Base-by-base conservation (phyloP, 2,329 filamentous ascomycete species). In the Exutisphaerella laricina region DNA sequence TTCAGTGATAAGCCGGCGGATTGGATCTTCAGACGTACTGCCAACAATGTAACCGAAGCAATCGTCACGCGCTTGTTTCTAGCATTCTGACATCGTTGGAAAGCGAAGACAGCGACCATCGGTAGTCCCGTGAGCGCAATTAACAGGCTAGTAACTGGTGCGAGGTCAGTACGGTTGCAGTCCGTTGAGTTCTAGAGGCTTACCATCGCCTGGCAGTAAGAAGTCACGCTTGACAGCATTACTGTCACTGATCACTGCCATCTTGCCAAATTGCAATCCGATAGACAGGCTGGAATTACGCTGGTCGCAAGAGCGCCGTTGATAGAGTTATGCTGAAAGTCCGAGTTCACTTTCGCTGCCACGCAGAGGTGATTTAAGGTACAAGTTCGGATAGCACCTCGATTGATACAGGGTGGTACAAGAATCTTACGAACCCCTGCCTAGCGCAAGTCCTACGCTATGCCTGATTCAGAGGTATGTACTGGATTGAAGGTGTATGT, bases 1-100 rank as follows among this genome's bases (percentile, higher is more conserved):
- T n/a, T n/a, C n/a, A n/a, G n/a, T n/a, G n/a, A n/a, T n/a, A n/a
- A n/a, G n/a, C n/a, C n/a, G n/a, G n/a, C n/a, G n/a, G n/a, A n/a
- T n/a, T n/a, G n/a, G n/a, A n/a, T n/a, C n/a, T n/a, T n/a, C n/a
- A n/a, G n/a, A n/a, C n/a, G n/a, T n/a, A 53, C 50, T 29, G 46
- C 14, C 6, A 53, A 35, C 9, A 53, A 33, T 25, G 47, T 34
- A n/a, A 43, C 43, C 9, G 48, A 43, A 12, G 50, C 50, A 9
- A 50, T 34, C 8, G 44, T 53, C 5, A 45, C 33, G 4, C 34
- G 25, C 28, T 33, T 46, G 18, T 36, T 26, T 16, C 34, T 39
- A 12, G 50, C 44, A 43, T 48, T 39, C 22, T 28, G 30, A 10
- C 39, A 32, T 10, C 49, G 34, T 21, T 47, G 44, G 37, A 39